phyloP scores from a whole-genome alignment of 768 basidiomycete species.

The Nevesoporus exiguus region DNA sequence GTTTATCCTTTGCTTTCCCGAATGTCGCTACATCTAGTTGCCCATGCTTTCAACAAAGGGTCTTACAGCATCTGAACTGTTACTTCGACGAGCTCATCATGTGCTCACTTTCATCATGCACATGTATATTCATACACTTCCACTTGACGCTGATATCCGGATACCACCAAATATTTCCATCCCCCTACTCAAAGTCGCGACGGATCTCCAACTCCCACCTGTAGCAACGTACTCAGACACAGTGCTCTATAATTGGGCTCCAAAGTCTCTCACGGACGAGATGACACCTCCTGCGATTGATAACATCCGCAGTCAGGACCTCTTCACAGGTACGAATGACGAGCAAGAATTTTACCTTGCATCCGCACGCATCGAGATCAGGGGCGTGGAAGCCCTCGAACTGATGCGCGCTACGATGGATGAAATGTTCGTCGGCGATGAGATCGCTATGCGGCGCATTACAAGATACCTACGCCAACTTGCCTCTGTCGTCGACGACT shows the following conservation, averaged over 20 bases:
- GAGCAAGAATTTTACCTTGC: slow-evolving; percentile 88
- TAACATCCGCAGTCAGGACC: slow-evolving; percentile 60
- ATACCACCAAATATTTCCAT: slow-evolving; percentile 72
- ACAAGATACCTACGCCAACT: slow-evolving; percentile 64
- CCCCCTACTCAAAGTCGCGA: slow-evolving; percentile 70
- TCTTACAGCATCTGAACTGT: slow-evolving; percentile 48
- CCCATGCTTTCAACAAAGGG: slow-evolving; percentile 46
- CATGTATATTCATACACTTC: slow-evolving; percentile 70
- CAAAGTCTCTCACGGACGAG: slow-evolving; percentile 25
- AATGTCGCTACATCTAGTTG: slow-evolving; percentile 38
- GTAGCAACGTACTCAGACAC: slow-evolving; percentile 89
- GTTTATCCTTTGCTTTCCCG: not conserved
- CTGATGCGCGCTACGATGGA: slow-evolving; percentile 85
- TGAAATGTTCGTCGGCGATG: slow-evolving; percentile 79
- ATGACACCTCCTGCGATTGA: slow-evolving; percentile 40
- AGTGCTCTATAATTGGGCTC: slow-evolving; percentile 83
- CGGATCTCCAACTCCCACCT: slow-evolving; percentile 76
- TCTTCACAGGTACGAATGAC: slow-evolving; percentile 76
- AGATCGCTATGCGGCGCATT: slow-evolving; percentile 58
- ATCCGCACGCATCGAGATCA: slow-evolving; percentile 82
- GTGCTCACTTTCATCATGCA: slow-evolving; percentile 73
- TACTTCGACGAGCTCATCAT: slow-evolving; percentile 68
- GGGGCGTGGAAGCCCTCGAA: slow-evolving; percentile 79
- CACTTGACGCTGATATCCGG: slow-evolving; percentile 44
- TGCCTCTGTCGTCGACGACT: slow-evolving; percentile 58